A percentile compares a stretch with the other conserved stretches of the same genome.
Conservation (phyloP, 2,329 filamentous ascomycete genomes). For the Cephalotrichum gorgonifer region DNA sequence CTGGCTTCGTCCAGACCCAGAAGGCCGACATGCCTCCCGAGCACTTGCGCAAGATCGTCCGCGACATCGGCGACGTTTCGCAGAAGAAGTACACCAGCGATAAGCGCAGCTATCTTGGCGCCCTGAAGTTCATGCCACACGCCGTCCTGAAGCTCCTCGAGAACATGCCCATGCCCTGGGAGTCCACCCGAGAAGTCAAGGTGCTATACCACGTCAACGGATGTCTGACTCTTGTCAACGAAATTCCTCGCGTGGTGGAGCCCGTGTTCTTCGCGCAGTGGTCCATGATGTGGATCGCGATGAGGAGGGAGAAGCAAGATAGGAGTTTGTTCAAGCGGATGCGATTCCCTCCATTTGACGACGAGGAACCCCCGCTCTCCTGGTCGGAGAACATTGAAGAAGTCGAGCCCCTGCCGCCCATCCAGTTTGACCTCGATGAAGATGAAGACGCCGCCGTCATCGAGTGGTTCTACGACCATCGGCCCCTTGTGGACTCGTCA, state of each 20-base stretch:
- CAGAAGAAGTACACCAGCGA: slow-evolving; percentile 99
- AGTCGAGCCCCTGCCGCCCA: slow-evolving; percentile 92
- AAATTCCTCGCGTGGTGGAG: slow-evolving; percentile 92
- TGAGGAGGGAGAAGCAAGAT: slow-evolving; percentile 97
- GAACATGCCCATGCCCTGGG: slow-evolving; percentile 99
- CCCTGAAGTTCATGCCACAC: slow-evolving; percentile 98
- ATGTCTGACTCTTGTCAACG: slow-evolving; percentile 92
- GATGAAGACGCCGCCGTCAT: slow-evolving; percentile 82
- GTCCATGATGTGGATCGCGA: slow-evolving; percentile 99
- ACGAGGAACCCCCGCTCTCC: slow-evolving; percentile 92
- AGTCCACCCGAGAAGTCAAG: slow-evolving; percentile 91
- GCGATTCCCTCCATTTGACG: slow-evolving; percentile 97
- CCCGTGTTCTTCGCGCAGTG: slow-evolving; percentile 97
- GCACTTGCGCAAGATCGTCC: slow-evolving; percentile 95
- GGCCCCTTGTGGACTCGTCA: slow-evolving; percentile 78
- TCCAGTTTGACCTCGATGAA: slow-evolving; percentile 96
- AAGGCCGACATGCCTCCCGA: slow-evolving; percentile 98
- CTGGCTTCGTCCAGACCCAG: slow-evolving; percentile 92
- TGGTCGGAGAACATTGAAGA: slow-evolving; percentile 99
- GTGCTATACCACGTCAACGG: slow-evolving; percentile 98
- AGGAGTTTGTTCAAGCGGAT: slow-evolving; percentile 95
- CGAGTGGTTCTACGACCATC: slow-evolving; percentile 97
- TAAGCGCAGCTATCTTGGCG: slow-evolving; percentile 94
- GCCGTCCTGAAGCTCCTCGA: slow-evolving; percentile 93
- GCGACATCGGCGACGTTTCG: slow-evolving; percentile 96